Percentiles rank a stretch among this genome's conserved stretches.
phyloP scores from a whole-genome alignment of 306 rosid genomes.

The Prunus dulcis region DNA sequence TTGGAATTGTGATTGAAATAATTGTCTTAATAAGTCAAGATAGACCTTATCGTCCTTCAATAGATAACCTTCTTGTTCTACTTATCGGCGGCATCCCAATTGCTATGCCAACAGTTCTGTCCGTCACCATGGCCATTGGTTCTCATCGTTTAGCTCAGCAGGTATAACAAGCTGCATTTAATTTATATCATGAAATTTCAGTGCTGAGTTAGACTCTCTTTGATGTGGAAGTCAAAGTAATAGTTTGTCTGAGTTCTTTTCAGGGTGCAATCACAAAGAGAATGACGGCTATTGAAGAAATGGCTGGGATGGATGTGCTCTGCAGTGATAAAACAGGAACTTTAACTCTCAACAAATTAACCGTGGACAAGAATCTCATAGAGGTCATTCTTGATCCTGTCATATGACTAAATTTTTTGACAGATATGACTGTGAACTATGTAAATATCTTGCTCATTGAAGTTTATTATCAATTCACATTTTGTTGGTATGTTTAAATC shows the following conservation, averaged over 20 bases:
- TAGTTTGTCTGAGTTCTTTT: neutral
- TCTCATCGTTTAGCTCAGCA: conserved; percentile 20
- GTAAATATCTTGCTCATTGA: neutral
- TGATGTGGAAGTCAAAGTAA: neutral
- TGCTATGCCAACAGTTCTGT: conserved; percentile 22
- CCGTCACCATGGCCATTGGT: conserved; percentile 24
- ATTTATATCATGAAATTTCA: neutral
- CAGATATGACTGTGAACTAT: neutral
- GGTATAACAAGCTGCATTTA: conserved; percentile 4
- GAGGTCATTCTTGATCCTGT: conserved; percentile 11
- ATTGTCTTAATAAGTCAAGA: neutral
- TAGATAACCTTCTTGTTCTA: conserved; percentile 25
- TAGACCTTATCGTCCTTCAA: neutral
- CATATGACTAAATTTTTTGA: neutral
- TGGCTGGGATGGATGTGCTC: conserved; percentile 23
- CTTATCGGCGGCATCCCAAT: conserved; percentile 24
- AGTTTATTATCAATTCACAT: neutral
- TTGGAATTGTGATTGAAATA: conserved; percentile 9
- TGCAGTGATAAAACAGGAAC: conserved; percentile 25
- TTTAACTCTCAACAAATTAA: conserved; percentile 21
- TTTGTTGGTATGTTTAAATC: neutral
- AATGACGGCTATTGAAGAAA: conserved; percentile 22
- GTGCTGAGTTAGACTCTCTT: neutral
- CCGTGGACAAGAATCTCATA: conserved; percentile 20
- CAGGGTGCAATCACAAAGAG: conserved; percentile 19